Conservation (phyloP, 208 protist species). For the Crithidia acanthocephali region DNA sequence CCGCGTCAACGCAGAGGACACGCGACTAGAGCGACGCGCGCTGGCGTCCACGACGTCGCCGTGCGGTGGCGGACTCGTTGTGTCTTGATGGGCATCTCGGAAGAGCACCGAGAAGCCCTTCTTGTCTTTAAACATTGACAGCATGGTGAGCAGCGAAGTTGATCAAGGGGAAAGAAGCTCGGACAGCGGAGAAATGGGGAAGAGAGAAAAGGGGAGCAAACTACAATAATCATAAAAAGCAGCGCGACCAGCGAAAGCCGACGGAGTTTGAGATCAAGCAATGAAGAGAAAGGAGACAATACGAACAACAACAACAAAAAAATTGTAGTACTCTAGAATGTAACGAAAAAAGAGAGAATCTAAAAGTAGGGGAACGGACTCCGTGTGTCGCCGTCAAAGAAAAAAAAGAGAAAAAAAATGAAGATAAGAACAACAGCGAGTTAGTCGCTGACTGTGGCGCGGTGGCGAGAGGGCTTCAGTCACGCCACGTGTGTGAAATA, state of each 20-base stretch:
- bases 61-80: background rate
- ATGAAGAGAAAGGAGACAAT: background rate
- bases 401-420: background rate
- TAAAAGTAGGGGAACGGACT: no score
- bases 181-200: background rate
- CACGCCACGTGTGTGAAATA: no score
- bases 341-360: no score
- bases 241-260: no score
- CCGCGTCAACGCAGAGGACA: background rate
- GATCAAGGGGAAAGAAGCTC: background rate
- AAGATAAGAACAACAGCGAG: background rate
- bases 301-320: no score
- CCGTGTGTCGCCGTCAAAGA: background rate
- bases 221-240: no score
- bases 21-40: slow-evolving; percentile 4
- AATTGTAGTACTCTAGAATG: no score
- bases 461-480: background rate
- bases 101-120: slow-evolving; percentile 71
- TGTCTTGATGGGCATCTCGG: slow-evolving; percentile 15
- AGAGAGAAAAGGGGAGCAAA: background rate
- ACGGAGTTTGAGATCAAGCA: background rate
- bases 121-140: slow-evolving; percentile 77
- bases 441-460: background rate
- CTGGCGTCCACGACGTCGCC: background rate
- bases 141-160: slow-evolving; percentile 33